These are phyloP conservation scores for Aschersonia sp. DNA, from an alignment of 2,329 filamentous ascomycete genomes.

Conservation along the genomic window DNA sequence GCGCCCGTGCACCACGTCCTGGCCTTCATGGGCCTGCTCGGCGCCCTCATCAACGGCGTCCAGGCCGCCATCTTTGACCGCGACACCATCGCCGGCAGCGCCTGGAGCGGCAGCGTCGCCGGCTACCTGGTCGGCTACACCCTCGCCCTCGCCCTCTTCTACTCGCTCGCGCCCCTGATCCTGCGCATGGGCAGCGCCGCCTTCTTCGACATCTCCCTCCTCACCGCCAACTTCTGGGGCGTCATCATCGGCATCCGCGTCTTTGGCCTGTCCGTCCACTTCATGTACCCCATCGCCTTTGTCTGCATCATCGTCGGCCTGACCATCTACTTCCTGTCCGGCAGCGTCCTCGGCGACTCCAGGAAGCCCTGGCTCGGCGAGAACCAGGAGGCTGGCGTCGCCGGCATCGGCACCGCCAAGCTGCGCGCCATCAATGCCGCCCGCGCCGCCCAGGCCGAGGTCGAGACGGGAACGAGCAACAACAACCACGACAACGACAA, in stretches of 20 bases:
- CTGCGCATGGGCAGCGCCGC: slow-evolving; percentile 82
- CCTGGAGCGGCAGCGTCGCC: slow-evolving; percentile 29
- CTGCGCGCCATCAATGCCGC: slow-evolving; percentile 52
- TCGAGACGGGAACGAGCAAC: slow-evolving; percentile 10
- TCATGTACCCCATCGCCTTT: slow-evolving; percentile 90
- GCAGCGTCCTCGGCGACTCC: slow-evolving; percentile 69
- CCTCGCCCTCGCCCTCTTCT: slow-evolving; percentile 69
- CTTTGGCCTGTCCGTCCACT: slow-evolving; percentile 69
- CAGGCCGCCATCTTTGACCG: slow-evolving; percentile 91
- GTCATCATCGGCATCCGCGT: slow-evolving; percentile 83
- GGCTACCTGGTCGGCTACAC: slow-evolving; percentile 90
- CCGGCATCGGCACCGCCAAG: slow-evolving; percentile 76
- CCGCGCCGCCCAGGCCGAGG: slow-evolving; percentile 20
- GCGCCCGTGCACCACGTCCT: slow-evolving; percentile 86
- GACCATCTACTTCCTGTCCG: slow-evolving; percentile 74
- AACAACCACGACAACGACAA: no score
- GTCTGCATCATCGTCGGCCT: slow-evolving; percentile 80
- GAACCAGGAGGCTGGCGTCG: slow-evolving; percentile 68
- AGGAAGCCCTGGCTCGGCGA: slow-evolving; percentile 90
- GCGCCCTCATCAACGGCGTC: slow-evolving; percentile 77
- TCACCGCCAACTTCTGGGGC: slow-evolving; percentile 96
- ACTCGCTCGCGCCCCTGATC: slow-evolving; percentile 72
- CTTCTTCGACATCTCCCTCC: slow-evolving; percentile 89
- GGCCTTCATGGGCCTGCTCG: slow-evolving; percentile 79
- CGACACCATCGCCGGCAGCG: slow-evolving; percentile 5